Evolutionary conservation across 2,329 filamentous ascomycete species (phyloP).

Genomic region (Penicillium hesseltinei): DNA sequence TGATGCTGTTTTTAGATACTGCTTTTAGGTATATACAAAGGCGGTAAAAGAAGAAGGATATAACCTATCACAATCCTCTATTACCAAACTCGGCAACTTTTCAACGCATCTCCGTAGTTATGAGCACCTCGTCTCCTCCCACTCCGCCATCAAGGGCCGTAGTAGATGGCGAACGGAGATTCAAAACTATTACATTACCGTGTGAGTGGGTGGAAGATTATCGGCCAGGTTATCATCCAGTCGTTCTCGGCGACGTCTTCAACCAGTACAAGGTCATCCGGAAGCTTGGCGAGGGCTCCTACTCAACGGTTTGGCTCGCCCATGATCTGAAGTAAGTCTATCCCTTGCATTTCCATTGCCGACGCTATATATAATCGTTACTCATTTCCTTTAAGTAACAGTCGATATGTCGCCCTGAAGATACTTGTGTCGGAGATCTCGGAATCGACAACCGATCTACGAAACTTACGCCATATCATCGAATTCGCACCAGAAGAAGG

Average conservation of each 20-base stretch:
- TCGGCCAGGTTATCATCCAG: conserved; percentile 43
- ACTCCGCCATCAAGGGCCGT: conserved; percentile 14
- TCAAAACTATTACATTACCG: conserved; percentile 20
- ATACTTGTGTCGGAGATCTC: conserved; percentile 28
- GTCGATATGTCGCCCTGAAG: conserved; percentile 34
- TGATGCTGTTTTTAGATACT: too few species aligned
- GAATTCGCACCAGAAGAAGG: not conserved
- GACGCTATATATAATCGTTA: conserved; percentile 10
- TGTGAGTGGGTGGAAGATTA: conserved; percentile 33
- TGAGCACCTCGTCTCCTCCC: conserved; percentile 16
- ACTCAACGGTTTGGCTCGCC: conserved; percentile 49
- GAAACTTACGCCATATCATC: conserved; percentile 16
- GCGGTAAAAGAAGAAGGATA: too few species aligned
- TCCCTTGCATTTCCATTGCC: conserved; percentile 8
- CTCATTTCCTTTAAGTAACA: conserved; percentile 12
- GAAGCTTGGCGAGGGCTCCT: conserved; percentile 48
- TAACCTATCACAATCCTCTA: not conserved
- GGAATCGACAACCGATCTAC: conserved; percentile 17
- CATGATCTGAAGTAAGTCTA: conserved; percentile 29
- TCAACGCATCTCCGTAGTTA: conserved; percentile 6
- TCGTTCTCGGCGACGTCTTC: conserved; percentile 43
- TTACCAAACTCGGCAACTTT: not conserved
- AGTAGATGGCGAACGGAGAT: conserved; percentile 13
- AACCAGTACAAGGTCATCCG: conserved; percentile 45
- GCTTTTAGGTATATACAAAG: too few species aligned